These are phyloP conservation scores for Ottelia alismoides DNA, from an alignment of 106 monocot species.

Conservation along the genomic window DNA sequence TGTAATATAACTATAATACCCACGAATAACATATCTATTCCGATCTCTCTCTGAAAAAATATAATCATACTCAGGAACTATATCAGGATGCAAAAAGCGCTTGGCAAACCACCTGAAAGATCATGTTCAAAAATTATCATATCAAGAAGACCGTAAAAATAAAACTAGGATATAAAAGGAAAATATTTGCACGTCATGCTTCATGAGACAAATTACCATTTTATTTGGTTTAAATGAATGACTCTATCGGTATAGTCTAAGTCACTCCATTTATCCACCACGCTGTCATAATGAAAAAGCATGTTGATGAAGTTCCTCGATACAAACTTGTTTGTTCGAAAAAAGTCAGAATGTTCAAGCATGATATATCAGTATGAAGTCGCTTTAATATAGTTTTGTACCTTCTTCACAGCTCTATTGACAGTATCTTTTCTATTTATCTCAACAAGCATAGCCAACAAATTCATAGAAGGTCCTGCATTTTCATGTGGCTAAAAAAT, in stretches of 20 bases:
- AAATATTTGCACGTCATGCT: not conserved
- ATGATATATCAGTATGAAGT: not conserved
- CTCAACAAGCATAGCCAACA: conserved; percentile 59
- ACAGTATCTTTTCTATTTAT: conserved; percentile 60
- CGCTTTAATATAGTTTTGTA: not conserved
- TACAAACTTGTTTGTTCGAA: conserved; percentile 23
- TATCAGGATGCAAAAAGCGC: conserved; percentile 75
- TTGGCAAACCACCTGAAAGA: conserved; percentile 87
- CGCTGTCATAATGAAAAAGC: conserved; percentile 73
- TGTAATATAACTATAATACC: too few species aligned
- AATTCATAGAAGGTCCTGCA: too few species aligned
- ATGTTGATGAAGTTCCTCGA: conserved; percentile 40
- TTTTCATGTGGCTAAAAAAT: too few species aligned
- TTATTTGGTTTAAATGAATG: conserved; percentile 58
- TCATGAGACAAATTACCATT: conserved; percentile 27
- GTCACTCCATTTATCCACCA: conserved; percentile 58
- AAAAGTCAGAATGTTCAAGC: too few species aligned
- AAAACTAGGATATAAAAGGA: too few species aligned
- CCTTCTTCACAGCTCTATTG: conserved; percentile 53
- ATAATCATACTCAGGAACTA: conserved; percentile 63
- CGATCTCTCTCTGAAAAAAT: too few species aligned
- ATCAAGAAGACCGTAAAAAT: too few species aligned
- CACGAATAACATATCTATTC: too few species aligned
- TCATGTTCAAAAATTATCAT: not conserved
- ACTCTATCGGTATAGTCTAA: conserved; percentile 38